Conservation (phyloP, 2,329 filamentous ascomycete genomes). For the Fusarium verrucosum region DNA sequence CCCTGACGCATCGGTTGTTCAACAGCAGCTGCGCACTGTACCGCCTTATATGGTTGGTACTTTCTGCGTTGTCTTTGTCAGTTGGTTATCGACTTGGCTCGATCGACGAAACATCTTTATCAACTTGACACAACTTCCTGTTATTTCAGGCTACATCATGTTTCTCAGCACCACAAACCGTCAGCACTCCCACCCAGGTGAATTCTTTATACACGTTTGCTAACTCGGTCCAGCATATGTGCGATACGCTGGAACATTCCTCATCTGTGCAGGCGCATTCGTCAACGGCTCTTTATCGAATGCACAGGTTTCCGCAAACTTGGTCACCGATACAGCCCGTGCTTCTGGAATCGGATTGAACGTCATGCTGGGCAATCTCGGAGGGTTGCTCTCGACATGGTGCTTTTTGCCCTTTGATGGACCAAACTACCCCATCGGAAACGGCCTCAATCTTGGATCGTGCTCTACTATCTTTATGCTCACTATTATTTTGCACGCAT, state of each 20-base stretch:
- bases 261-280: constrained; percentile 45
- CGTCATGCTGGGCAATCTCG: constrained; percentile 54
- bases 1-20: constrained; percentile 61
- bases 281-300: constrained; percentile 56
- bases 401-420: constrained; percentile 69
- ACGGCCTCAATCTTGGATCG: constrained; percentile 57
- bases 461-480: constrained; percentile 18
- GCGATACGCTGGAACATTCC: constrained; percentile 70
- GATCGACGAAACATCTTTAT: constrained; percentile 67
- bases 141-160: constrained; percentile 71
- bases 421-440: constrained; percentile 74
- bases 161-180: constrained; percentile 62
- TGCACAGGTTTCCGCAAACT: constrained; percentile 25
- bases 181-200: fast-evolving
- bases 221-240: constrained; percentile 44
- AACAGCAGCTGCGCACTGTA: constrained; percentile 64
- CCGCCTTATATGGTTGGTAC: constrained; percentile 62
- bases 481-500: neutral
- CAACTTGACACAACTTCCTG: constrained; percentile 61
- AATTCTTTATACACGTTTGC: fast-evolving
- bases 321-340: constrained; percentile 30
- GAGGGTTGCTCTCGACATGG: constrained; percentile 73
- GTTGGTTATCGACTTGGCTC: constrained; percentile 52
- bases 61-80: constrained; percentile 55
- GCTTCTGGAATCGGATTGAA: constrained; percentile 33